Percentiles rank a stretch among this genome's conserved stretches.
phyloP scores from a whole-genome alignment of 495 filamentous ascomycete species.

The Podospora australis region DNA sequence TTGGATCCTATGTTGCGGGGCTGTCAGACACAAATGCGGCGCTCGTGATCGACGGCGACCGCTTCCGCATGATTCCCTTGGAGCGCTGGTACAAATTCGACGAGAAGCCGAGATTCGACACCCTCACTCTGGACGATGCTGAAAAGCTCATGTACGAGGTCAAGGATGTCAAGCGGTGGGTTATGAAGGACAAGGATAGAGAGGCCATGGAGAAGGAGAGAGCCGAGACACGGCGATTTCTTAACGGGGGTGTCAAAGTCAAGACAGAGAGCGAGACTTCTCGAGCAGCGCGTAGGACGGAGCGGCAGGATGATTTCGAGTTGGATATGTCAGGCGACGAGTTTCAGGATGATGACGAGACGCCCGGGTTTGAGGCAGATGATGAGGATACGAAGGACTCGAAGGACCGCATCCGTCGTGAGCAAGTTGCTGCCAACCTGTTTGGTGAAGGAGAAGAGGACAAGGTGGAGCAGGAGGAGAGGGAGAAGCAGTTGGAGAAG shows the following conservation, averaged over 20 bases:
- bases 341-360: conserved; percentile 73
- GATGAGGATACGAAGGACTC: conserved; percentile 87
- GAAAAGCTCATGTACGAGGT: conserved; percentile 63
- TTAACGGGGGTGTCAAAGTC: conserved; percentile 40
- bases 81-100: conserved; percentile 95
- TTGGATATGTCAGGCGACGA: conserved; percentile 51
- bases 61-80: conserved; percentile 80
- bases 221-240: conserved; percentile 39
- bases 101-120: conserved; percentile 74
- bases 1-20: conserved; percentile 79
- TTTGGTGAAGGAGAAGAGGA: conserved; percentile 80
- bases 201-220: conserved; percentile 47
- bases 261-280: conserved; percentile 50
- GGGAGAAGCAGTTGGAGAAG: conserved; percentile 60
- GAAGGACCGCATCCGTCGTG: conserved; percentile 75
- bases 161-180: conserved; percentile 53
- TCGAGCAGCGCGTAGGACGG: conserved; percentile 40
- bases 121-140: conserved; percentile 74
- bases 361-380: conserved; percentile 68
- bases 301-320: conserved; percentile 51
- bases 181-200: conserved; percentile 59
- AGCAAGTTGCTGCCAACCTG: conserved; percentile 79
- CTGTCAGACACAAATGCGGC: conserved; percentile 71
- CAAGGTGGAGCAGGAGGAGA: conserved; percentile 76
- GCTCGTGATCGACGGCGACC: conserved; percentile 57